Evolutionary conservation across 768 basidiomycete genomes (phyloP), one percentile per base, ranked within the genome.

Genomic region (Pisolithus marmoratus): DNA sequence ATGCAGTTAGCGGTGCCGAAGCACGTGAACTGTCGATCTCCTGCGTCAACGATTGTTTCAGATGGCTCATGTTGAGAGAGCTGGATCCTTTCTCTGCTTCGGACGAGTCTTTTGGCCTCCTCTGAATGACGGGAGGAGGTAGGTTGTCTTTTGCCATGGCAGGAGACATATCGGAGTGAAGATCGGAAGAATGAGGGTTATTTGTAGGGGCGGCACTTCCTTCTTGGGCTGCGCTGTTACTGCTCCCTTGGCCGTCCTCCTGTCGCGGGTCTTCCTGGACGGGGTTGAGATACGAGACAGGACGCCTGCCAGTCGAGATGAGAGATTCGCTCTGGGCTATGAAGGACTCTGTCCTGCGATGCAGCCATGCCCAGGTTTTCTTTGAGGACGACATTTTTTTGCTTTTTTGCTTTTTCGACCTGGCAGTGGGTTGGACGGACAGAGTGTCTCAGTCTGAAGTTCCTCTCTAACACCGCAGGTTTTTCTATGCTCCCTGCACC

Each of bases 1-100:
- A 87, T 8, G 77, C 78, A 9, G 80, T 73, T 52, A 85, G 63
- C 8, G 80, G 83, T 2, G 71, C 67, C 1, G 77, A 79, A 0
- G 77, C 72, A 45, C 69, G 64, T 27, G 56, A 38, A 48, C 41
- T 41, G 36, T 57, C 56, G 29, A 57, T 46, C 22, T 57, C 56
- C 31, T 26, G 26, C 23, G 40, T 24, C 15, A 57, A 22, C 14
- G 38, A 54, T 47, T 23, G 11, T 31, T 23, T 47, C n/a, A 47
- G 11, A 12, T 23, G 23, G 29, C 4, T 36, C 31, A 47, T 47
- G 11, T 19, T 47, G 31, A 17, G 6, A 36, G 46, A 34, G 12
- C 8, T 11, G 8, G 46, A 15, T 47, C 19, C 17, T 11, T 26
- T 44, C 17, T 22, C 15, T 17, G 24, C 34, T 12, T 31, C 31